Evolutionary conservation across 2,329 filamentous ascomycete genomes (phyloP), one percentile per base, ranked within the genome.

Genomic region (Pseudopyricularia cyperi): DNA sequence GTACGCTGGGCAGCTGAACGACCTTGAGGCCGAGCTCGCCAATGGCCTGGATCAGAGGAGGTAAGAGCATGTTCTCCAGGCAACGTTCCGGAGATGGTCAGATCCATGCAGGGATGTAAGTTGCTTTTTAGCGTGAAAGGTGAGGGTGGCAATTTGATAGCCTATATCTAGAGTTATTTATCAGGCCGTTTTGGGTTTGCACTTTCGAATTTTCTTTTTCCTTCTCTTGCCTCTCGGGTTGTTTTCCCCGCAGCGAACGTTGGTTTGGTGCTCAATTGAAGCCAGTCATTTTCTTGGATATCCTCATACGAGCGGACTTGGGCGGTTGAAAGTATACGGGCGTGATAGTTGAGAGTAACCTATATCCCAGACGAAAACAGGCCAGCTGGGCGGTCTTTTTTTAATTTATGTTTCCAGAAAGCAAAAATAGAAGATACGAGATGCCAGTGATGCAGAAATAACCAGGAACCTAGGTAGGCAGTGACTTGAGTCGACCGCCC

Each of bases 21-120:
- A 72, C 4, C 68, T 83, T 19, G 79, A 83, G 66, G 76, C 75
- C 28, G 79, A 82, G 55, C 69, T 83, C 39, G 76, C 76, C 30
- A 75, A 73, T 28, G 77, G 80, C 19, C 72, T 82, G 60, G 80
- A 83, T 62, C 73, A 72, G 26, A 52, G 60, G 54, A 57, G 62
- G 50, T 62, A 60, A 46, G 46, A 34, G 22, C 22, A 5, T 19
- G 39, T 44, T 11, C 24, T 11, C 3, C 2, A 14, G 7, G 17
- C 12, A 26, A 11, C 22, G 17, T 9, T 19, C 22, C 22, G 5
- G 39, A 24, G 19, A 24, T 7, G 17, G 12, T 44, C 28, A n/a
- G 19, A 12, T 44, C 12, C 22, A 24, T 19, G 39, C 39, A 44
- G 39, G 24, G 4, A 44, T 44, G 39, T 24, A 7, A 14, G 22